Evolutionary conservation across 371 early-diverging fungal genomes (phyloP).

Genomic region (Quaeritorhiza haematococci): DNA sequence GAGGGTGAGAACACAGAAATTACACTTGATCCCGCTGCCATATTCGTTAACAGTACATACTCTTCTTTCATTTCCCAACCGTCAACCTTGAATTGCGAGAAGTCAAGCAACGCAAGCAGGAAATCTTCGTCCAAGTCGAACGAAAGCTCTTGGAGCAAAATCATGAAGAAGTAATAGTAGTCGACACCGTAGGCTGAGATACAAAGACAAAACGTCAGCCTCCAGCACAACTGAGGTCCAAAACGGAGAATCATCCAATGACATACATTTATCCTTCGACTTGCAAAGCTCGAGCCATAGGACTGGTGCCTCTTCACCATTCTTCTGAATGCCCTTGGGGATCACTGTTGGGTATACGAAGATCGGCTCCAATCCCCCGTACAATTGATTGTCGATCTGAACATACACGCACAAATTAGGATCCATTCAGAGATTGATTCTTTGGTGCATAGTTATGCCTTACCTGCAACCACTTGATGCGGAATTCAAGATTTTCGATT

Average conservation of each 20-base stretch:
- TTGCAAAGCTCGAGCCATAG: conserved; percentile 45
- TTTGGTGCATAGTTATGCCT: conserved; percentile 6
- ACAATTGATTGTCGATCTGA: conserved; percentile 88
- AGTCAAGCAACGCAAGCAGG: conserved; percentile 77
- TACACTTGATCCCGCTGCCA: background rate
- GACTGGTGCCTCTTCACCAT: conserved; percentile 56
- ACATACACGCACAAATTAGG: background rate
- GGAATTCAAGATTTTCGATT: conserved; percentile 67
- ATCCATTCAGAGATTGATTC: background rate
- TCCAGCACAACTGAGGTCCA: background rate
- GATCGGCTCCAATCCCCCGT: conserved; percentile 78
- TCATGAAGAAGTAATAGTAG: conserved; percentile 85
- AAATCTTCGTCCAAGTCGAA: conserved; percentile 90
- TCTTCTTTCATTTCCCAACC: conserved; percentile 42
- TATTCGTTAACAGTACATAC: conserved; percentile 2
- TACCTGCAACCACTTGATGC: conserved; percentile 82
- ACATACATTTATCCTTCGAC: conserved; percentile 71
- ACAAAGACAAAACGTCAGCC: background rate
- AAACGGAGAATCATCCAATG: background rate
- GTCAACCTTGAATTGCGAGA: conserved; percentile 66
- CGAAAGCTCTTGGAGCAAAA: conserved; percentile 86
- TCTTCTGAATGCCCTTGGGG: conserved; percentile 59
- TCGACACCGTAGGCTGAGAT: conserved; percentile 72
- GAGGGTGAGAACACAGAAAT: background rate
- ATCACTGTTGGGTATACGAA: conserved; percentile 87